phyloP scores from a whole-genome alignment of 495 filamentous ascomycete species.

The Neurospora tetraspora region DNA sequence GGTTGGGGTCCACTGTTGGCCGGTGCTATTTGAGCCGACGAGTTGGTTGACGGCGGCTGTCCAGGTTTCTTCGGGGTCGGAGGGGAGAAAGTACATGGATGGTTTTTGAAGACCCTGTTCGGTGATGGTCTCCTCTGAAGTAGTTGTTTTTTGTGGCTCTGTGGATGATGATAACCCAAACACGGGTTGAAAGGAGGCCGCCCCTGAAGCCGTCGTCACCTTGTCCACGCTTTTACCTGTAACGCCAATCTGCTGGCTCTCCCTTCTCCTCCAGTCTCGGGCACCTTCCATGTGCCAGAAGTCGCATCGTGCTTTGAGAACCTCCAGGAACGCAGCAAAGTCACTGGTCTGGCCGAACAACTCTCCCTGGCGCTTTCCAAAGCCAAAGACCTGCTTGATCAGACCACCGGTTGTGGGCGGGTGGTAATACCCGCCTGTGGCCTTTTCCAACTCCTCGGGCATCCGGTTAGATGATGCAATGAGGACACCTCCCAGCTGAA shows the following conservation, averaged over 20 bases:
- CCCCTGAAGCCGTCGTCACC: neutral
- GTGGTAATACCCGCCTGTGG: constrained; percentile 48
- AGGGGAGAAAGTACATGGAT: constrained; percentile 22
- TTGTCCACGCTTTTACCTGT: neutral
- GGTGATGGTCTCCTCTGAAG: neutral
- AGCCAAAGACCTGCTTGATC: constrained; percentile 34
- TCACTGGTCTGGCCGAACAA: constrained; percentile 47
- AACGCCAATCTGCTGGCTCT: constrained; percentile 20
- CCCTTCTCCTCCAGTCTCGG: constrained; percentile 53
- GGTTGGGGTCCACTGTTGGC: constrained; percentile 34
- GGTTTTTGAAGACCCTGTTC: constrained; percentile 9
- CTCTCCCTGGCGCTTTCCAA: constrained; percentile 20
- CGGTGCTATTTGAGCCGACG: neutral
- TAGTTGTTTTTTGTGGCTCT: neutral
- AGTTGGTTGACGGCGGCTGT: neutral
- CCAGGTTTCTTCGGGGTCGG: constrained; percentile 16
- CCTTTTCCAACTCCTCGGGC: constrained; percentile 63
- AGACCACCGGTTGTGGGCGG: constrained; percentile 40
- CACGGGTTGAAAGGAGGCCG: neutral
- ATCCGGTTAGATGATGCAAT: constrained; percentile 64
- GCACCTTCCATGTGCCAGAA: constrained; percentile 62
- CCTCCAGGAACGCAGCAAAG: constrained; percentile 56
- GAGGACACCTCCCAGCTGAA: constrained; percentile 62
- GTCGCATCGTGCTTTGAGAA: constrained; percentile 57
- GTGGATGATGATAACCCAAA: neutral